A percentile compares a stretch with the other conserved stretches of the same genome.
Evolutionary conservation across 805 yeast genomes (phyloP).

Genomic region (Lachancea sp.): DNA sequence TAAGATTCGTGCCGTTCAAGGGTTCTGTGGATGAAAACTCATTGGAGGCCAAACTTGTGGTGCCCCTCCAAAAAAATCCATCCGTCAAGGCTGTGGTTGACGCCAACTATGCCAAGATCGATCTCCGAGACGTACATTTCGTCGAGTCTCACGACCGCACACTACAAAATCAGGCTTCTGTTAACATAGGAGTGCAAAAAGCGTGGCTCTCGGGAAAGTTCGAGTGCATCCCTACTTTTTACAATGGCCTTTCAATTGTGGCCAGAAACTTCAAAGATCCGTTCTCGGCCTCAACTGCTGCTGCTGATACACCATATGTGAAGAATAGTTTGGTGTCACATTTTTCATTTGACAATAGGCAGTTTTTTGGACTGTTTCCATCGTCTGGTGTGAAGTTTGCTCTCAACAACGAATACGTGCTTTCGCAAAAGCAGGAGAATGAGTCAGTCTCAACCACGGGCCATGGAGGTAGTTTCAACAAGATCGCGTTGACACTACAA

Average conservation of each 20-base stretch:
- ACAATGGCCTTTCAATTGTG: constrained; percentile 54
- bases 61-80: constrained; percentile 40
- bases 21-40: constrained; percentile 42
- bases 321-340: constrained; percentile 46
- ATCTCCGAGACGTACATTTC: constrained; percentile 17
- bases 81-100: constrained; percentile 39
- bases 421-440: constrained; percentile 27
- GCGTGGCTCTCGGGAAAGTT: constrained; percentile 19
- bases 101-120: constrained; percentile 41
- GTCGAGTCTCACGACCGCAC: constrained; percentile 11
- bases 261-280: constrained; percentile 48
- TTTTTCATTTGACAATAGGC: constrained; percentile 40
- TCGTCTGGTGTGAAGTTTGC: constrained; percentile 39
- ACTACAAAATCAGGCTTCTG: constrained; percentile 21
- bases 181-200: constrained; percentile 50
- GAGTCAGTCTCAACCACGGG: constrained; percentile 24
- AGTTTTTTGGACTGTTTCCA: constrained; percentile 38
- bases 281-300: constrained; percentile 8
- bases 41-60: constrained; percentile 42
- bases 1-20: constrained; percentile 42
- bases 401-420: constrained; percentile 42
- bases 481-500: constrained; percentile 24
- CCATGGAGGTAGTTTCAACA: constrained; percentile 27
- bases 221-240: constrained; percentile 21
- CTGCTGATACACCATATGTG: constrained; percentile 45